Percentiles rank a stretch among this genome's conserved stretches.
phyloP scores from a whole-genome alignment of 2,329 filamentous ascomycete species.

The Pyrenophora tritici-repentis region DNA sequence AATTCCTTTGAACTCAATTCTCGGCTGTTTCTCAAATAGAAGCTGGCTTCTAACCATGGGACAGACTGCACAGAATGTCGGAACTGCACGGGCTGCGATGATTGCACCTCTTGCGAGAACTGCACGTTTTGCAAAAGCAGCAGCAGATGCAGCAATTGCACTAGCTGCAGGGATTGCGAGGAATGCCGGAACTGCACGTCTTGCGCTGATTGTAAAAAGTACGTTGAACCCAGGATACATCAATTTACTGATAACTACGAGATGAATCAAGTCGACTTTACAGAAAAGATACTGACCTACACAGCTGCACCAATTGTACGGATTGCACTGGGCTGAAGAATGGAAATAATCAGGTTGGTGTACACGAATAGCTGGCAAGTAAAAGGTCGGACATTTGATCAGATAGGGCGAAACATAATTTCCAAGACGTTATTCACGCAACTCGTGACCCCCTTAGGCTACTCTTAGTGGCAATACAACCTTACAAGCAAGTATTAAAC shows the following conservation, averaged over 20 bases:
- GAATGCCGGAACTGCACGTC: slow-evolving; percentile 3
- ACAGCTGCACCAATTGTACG: slow-evolving; percentile 12
- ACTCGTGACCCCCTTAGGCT: too few species aligned
- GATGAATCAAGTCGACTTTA: too few species aligned
- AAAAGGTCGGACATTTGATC: too few species aligned
- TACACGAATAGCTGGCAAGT: slow-evolving; percentile 2
- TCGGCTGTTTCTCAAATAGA: background rate
- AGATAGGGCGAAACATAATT: too few species aligned
- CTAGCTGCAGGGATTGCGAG: slow-evolving; percentile 1
- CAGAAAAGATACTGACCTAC: background rate
- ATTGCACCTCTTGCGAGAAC: slow-evolving; percentile 1
- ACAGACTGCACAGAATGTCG: slow-evolving; percentile 7
- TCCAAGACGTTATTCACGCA: too few species aligned
- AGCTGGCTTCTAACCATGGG: background rate
- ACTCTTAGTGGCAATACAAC: too few species aligned
- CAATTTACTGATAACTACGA: background rate
- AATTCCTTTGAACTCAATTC: too few species aligned
- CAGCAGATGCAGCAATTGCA: slow-evolving; percentile 6
- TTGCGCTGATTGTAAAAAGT: slow-evolving; percentile 5
- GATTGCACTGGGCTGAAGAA: slow-evolving; percentile 12
- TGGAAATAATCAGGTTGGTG: slow-evolving; percentile 7
- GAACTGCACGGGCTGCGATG: slow-evolving; percentile 1
- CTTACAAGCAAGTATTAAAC: too few species aligned
- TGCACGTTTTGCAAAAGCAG: slow-evolving; percentile 1
- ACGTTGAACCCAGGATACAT: background rate